Conservation (phyloP, 306 rosid genomes). For the Sicyos baderoa region DNA sequence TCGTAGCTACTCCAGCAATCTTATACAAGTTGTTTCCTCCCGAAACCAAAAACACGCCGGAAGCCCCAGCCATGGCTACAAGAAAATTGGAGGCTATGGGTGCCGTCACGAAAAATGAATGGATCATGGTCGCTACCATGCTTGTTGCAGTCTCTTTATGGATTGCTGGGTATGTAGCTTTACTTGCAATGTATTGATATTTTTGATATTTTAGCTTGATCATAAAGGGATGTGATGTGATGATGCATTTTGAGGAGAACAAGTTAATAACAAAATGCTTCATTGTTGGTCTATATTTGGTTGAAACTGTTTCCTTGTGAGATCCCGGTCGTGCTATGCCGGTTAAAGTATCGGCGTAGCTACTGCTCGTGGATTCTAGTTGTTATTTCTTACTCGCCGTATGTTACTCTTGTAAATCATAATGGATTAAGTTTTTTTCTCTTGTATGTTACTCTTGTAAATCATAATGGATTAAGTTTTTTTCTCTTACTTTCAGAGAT, state of each 20-base stretch:
- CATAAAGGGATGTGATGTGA: neutral
- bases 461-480: neutral
- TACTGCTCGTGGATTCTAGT: neutral
- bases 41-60: constrained; percentile 87
- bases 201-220: neutral
- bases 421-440: neutral
- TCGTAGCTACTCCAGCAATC: constrained; percentile 69
- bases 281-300: neutral
- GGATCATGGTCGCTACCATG: constrained; percentile 86
- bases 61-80: constrained; percentile 85
- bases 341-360: neutral
- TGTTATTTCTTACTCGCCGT: constrained; percentile 11
- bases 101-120: constrained; percentile 59
- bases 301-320: neutral
- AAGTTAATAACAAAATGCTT: neutral
- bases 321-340: neutral
- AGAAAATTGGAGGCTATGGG: constrained; percentile 78
- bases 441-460: too few species aligned
- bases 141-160: constrained; percentile 87
- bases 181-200: neutral
- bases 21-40: constrained; percentile 83
- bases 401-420: constrained; percentile 5
- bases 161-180: constrained; percentile 72
- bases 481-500: constrained; percentile 43
- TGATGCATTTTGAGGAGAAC: neutral